Percentiles rank a stretch among this genome's conserved stretches.
These are phyloP conservation scores for Psilocybe tampanensis DNA, from an alignment of 768 basidiomycete species.

Conservation along the genomic window DNA sequence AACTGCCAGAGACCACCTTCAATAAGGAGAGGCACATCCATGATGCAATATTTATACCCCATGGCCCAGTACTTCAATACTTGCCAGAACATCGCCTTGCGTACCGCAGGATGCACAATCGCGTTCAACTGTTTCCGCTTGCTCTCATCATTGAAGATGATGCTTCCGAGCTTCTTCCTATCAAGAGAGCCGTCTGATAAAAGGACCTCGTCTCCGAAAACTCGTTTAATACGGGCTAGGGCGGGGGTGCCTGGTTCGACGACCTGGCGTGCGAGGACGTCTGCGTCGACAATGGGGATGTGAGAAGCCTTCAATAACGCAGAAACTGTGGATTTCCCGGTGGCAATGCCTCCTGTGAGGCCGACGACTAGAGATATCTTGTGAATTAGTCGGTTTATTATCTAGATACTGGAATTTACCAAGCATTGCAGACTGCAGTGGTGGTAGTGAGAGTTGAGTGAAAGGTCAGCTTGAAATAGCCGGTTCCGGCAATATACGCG, in stretches of 20 bases:
- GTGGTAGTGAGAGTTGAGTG: background rate
- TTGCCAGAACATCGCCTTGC: slow-evolving; percentile 70
- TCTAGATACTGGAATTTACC: background rate
- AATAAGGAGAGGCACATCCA: slow-evolving; percentile 92
- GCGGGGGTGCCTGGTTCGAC: slow-evolving; percentile 82
- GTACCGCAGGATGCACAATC: slow-evolving; percentile 93
- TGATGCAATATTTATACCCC: slow-evolving; percentile 77
- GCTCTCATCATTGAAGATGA: slow-evolving; percentile 79
- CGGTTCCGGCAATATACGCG: background rate
- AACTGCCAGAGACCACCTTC: slow-evolving; percentile 85
- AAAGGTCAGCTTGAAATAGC: background rate
- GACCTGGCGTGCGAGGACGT: slow-evolving; percentile 83
- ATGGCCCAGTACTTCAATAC: slow-evolving; percentile 72
- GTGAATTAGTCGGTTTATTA: background rate
- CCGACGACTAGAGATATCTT: slow-evolving; percentile 71
- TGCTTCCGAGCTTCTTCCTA: slow-evolving; percentile 77
- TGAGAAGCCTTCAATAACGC: slow-evolving; percentile 61
- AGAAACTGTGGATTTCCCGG: slow-evolving; percentile 95
- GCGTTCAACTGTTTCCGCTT: slow-evolving; percentile 76
- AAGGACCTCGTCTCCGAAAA: slow-evolving; percentile 76
- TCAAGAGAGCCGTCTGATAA: slow-evolving; percentile 73
- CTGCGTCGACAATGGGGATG: slow-evolving; percentile 92
- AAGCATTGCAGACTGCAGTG: background rate
- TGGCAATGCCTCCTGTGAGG: slow-evolving; percentile 94
- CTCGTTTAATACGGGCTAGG: slow-evolving; percentile 62